These are phyloP conservation scores for Phytopythium cucurbitacearum DNA, from an alignment of 352 stramenopile genomes.

Conservation along the genomic window DNA sequence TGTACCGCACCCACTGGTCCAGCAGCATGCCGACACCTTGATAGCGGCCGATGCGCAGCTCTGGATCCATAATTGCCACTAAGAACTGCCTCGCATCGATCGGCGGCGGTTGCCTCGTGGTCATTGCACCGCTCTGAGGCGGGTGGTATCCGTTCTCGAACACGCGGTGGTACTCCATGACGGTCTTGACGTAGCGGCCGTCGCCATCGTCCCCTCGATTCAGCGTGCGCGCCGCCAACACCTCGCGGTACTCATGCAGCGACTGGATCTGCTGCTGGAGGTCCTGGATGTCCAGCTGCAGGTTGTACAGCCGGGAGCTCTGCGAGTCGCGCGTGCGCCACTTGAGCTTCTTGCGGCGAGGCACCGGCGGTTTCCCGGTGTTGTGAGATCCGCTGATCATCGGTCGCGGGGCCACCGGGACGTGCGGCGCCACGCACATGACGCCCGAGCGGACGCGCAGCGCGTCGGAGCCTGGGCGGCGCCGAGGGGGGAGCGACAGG, in stretches of 20 bases:
- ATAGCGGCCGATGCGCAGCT: constrained; percentile 39
- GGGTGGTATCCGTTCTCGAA: constrained; percentile 47
- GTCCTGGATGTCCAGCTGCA: constrained; percentile 45
- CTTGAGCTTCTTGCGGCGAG: constrained; percentile 34
- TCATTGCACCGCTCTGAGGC: background rate
- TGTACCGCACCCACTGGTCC: constrained; percentile 50
- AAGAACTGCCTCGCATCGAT: constrained; percentile 34
- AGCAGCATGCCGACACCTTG: constrained; percentile 37
- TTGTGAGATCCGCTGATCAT: background rate
- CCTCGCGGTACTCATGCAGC: constrained; percentile 20
- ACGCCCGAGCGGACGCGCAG: constrained; percentile 2
- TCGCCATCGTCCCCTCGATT: constrained; percentile 37
- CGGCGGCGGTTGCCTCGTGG: constrained; percentile 1
- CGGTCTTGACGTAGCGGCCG: constrained; percentile 38
- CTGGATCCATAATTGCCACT: constrained; percentile 35
- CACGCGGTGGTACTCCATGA: constrained; percentile 55
- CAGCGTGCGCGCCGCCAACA: constrained; percentile 25
- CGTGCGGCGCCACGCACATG: constrained; percentile 7
- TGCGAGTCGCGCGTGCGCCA: constrained; percentile 50
- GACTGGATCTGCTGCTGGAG: constrained; percentile 40
- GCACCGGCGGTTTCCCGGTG: constrained; percentile 1
- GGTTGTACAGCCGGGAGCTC: constrained; percentile 53
- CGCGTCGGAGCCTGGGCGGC: background rate
- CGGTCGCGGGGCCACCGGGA: background rate
- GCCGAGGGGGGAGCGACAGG: background rate